Evolutionary conservation across 139 green algal species (phyloP), one percentile per base, ranked within the genome.

Genomic region (Coccomyxa sp.): DNA sequence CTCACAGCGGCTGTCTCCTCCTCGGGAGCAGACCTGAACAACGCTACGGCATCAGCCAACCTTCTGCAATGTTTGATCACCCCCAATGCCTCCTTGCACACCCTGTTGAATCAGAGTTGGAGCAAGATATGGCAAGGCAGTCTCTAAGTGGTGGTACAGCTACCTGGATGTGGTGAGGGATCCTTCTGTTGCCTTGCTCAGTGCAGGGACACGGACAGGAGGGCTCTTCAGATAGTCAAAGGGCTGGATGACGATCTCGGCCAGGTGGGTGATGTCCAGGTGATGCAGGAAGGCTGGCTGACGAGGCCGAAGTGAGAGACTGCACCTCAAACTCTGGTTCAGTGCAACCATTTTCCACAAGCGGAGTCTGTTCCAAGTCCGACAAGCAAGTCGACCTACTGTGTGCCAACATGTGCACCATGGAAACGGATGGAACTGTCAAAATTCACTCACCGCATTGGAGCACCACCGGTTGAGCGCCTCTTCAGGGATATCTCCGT

Each of bases 201-300:
- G 12, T 15, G 71, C 71, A n/a, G 71, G 71, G 27, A 77, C 51
- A 84, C 31, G 16, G 25, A 58, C 27, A 92, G 58, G 79, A 79
- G 87, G 12, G 27, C 86, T 88, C 68, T 71, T 51, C 30, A 85
- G 76, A 81, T 90, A 91, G 23, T 88, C 90, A 27, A 85, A 30
- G 45, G 85, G 76, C 38, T 86, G 78, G 0, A 93, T 67, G 31
- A 63, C 21, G 7, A 91, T 17, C 58, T 45, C 80, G 27, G 80
- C 75, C 13, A 88, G 32, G 10, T 76, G 76, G 16, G 21, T 45
- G 17, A 67, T 71, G 4, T 90, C 85, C 25, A 87, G n/a, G 30
- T 78, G 28, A 57, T 88, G 87, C 82, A 90, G 38, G 25, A 63
- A 27, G 18, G 67, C 78, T 18, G 68, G 84, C 76, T 82, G 74